A percentile compares a stretch with the other conserved stretches of the same genome.
Conservation (phyloP, 2,329 filamentous ascomycete genomes). For the Diaporthe sp. region DNA sequence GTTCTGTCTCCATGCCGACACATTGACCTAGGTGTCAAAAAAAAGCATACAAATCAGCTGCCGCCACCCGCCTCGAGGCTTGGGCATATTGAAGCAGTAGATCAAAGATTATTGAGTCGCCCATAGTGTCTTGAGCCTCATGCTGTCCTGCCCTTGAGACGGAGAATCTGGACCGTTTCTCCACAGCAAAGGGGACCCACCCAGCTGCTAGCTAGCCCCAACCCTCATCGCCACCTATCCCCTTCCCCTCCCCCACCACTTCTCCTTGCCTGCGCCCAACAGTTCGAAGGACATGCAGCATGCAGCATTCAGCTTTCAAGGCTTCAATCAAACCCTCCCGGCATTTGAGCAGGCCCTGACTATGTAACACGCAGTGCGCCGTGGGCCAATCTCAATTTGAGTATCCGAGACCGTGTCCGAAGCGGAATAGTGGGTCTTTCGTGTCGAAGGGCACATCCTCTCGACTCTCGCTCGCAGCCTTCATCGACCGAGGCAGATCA, state of each 20-base stretch:
- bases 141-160: not conserved
- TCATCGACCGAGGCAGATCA: constrained; percentile 58
- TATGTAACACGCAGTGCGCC: too few relatives aligned
- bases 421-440: constrained; percentile 44
- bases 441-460: constrained; percentile 48
- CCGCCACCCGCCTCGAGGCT: not conserved
- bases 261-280: not conserved
- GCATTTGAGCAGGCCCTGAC: not conserved
- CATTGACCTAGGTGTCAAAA: not conserved
- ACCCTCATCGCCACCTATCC: not conserved
- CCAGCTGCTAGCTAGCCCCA: not conserved
- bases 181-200: not conserved
- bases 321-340: not conserved
- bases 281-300: not conserved
- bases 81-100: not conserved
- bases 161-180: constrained; percentile 17
- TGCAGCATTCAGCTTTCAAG: not conserved
- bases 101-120: constrained; percentile 4
- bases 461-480: constrained; percentile 51
- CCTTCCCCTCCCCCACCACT: too few relatives aligned
- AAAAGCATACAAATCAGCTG: not conserved
- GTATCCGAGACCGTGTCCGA: constrained; percentile 45
- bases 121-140: not conserved
- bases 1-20: not conserved
- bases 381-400: not conserved